Evolutionary conservation across 495 filamentous ascomycete species (phyloP).

Genomic region (Annulohypoxylon nitens): DNA sequence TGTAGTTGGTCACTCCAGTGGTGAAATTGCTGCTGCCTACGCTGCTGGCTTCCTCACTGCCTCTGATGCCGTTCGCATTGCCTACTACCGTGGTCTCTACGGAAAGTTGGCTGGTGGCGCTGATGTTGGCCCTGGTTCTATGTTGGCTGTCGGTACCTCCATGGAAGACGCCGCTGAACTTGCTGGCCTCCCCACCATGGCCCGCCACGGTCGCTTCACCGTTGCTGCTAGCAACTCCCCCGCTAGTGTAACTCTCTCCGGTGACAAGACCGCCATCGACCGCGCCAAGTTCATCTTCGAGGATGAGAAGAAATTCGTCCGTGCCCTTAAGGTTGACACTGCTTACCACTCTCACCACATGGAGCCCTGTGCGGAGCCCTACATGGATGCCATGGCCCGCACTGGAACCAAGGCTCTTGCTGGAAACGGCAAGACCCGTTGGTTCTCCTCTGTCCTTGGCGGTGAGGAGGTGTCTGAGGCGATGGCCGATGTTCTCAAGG

Average conservation of each 20-base stretch:
- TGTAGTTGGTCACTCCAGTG: slow-evolving; percentile 68
- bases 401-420: slow-evolving; percentile 6
- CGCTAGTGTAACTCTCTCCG: slow-evolving; percentile 7
- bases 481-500: slow-evolving; percentile 42
- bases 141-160: slow-evolving; percentile 66
- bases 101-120: slow-evolving; percentile 36
- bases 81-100: slow-evolving; percentile 64
- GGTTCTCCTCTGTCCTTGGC: slow-evolving; percentile 9
- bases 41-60: slow-evolving; percentile 54
- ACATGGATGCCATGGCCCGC: slow-evolving; percentile 14
- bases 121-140: slow-evolving; percentile 57
- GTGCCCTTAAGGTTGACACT: slow-evolving; percentile 59
- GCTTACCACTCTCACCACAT: slow-evolving; percentile 69
- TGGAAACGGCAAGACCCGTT: slow-evolving; percentile 50
- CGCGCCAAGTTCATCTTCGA: slow-evolving; percentile 56
- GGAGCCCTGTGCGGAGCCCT: slow-evolving; percentile 33
- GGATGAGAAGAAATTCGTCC: slow-evolving; percentile 58
- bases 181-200: slow-evolving; percentile 30
- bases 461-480: not conserved
- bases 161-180: slow-evolving; percentile 58
- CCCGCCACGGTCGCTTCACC: slow-evolving; percentile 15
- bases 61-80: slow-evolving; percentile 60
- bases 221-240: slow-evolving; percentile 12
- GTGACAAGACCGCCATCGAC: slow-evolving; percentile 17
- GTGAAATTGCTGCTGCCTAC: slow-evolving; percentile 62